Percentiles rank a stretch among this genome's conserved stretches.
Evolutionary conservation across 2,329 filamentous ascomycete genomes (phyloP).

Genomic region (Fonsecaea pugnacius): DNA sequence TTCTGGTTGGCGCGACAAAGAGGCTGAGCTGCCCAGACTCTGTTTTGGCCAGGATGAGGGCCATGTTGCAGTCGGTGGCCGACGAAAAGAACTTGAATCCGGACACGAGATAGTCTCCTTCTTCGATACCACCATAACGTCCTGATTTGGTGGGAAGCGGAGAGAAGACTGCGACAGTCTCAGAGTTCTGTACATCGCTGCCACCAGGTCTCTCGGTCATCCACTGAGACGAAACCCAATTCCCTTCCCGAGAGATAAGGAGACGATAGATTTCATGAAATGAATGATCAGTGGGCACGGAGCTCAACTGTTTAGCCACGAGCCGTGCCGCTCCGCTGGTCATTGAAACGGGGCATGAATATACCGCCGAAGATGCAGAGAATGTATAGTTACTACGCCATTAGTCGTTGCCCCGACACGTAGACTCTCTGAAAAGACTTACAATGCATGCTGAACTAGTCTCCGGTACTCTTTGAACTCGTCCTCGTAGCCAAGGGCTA

Average conservation of each 20-base stretch:
- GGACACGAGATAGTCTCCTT: conserved; percentile 27
- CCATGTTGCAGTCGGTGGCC: conserved; percentile 68
- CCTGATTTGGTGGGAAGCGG: conserved; percentile 36
- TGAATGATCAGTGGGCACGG: conserved; percentile 35
- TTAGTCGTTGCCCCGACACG: neutral
- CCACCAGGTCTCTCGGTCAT: conserved; percentile 46
- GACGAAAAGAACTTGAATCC: conserved; percentile 70
- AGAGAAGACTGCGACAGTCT: conserved; percentile 39
- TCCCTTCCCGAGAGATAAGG: conserved; percentile 32
- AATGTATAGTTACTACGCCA: conserved; percentile 39
- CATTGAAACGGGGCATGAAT: conserved; percentile 40
- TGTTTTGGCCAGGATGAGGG: conserved; percentile 66
- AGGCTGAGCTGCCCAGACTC: conserved; percentile 57
- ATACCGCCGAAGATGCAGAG: conserved; percentile 39
- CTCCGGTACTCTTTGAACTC: conserved; percentile 37
- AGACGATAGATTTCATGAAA: conserved; percentile 30
- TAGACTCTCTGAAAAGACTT: conserved; percentile 12
- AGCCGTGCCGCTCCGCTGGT: conserved; percentile 39
- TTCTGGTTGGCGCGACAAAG: conserved; percentile 68
- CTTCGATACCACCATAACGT: conserved; percentile 49
- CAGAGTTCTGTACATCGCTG: conserved; percentile 43
- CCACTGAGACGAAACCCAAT: conserved; percentile 64
- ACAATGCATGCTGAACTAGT: conserved; percentile 40
- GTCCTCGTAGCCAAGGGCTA: conserved; percentile 39
- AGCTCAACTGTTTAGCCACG: conserved; percentile 28